Evolutionary conservation across 306 rosid species (phyloP).

Genomic region (Albizia julibrissin): DNA sequence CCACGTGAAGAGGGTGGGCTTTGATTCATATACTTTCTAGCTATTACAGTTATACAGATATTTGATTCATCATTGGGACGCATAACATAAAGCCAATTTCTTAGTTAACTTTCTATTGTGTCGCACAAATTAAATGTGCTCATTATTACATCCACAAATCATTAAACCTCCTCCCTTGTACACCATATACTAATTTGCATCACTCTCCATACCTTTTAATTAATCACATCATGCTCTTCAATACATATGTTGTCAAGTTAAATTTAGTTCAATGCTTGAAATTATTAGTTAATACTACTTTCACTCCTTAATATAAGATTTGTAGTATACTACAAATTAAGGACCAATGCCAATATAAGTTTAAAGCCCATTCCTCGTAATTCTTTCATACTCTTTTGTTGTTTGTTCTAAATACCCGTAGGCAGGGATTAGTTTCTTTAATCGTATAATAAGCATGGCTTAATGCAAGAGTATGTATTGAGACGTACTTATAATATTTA

Average conservation of each 20-base stretch:
- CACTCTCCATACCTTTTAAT: background rate
- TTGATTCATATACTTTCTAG: background rate
- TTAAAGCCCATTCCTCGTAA: background rate
- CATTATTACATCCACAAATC: background rate
- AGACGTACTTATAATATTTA: background rate
- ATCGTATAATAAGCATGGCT: background rate
- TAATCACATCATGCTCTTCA: too few relatives aligned
- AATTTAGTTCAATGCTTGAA: background rate
- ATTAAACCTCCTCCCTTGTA: background rate
- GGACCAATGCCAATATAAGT: background rate
- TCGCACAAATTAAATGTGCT: background rate
- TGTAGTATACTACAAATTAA: too few relatives aligned
- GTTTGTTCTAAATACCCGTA: background rate
- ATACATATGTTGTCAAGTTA: background rate
- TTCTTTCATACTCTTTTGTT: background rate
- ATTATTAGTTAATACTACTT: background rate
- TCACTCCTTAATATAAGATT: too few relatives aligned
- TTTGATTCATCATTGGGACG: constrained; percentile 36
- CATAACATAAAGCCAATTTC: background rate
- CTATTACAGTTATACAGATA: background rate
- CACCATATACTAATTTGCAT: too few relatives aligned
- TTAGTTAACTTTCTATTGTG: background rate
- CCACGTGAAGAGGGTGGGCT: constrained; percentile 81
- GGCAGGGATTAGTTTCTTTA: background rate
- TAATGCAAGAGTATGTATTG: background rate